Evolutionary conservation across 306 rosid genomes (phyloP), one percentile per base, ranked within the genome.

Genomic region (Psophocarpus tetragonolobus): DNA sequence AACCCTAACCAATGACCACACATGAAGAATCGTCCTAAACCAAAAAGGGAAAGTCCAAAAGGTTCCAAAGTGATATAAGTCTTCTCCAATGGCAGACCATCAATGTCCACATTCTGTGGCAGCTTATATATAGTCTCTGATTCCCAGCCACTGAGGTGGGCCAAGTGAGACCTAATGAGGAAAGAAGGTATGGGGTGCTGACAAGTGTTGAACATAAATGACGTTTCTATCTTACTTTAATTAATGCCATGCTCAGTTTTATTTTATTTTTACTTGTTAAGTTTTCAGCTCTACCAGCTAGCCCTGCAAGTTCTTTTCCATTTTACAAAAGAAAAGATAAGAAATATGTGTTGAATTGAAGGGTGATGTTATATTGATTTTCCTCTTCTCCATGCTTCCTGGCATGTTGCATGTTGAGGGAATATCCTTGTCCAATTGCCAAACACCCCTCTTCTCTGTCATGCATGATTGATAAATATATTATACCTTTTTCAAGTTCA

Each of bases 101-200:
- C 35, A 33, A 36, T 53, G 76, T 80, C 81, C 69, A 76, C 71
- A 67, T 61, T 74, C 71, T 23, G 5, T 76, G 74, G 85, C 57
- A 73, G 65, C 30, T 56, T 66, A 45, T 18, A 45, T 18, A 73
- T 27, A 61, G 45, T 58, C 39, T 44, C 54, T 75, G 74, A 80
- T 80, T 74, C 71, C 71, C 48, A 63, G 33, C 39, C 80, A 76
- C 24, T 58, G 20, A 62, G 0, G 53, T 68, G 60, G 84, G 21
- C 23, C 80, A 60, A 38, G 23, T 12, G 11, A 68, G 81, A 64
- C 81, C 81, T 36, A 77, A 81, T 32, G 24, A 48, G 79, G 82
- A 82, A 80, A 48, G 75, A 11, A 61, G 72, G 54, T 60, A 36
- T 82, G 83, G 91, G 91, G 92, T 77, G 78, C 51, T 83, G 87